Evolutionary conservation across 2,329 filamentous ascomycete species (phyloP).

Genomic region (Aspergillus sp.): DNA sequence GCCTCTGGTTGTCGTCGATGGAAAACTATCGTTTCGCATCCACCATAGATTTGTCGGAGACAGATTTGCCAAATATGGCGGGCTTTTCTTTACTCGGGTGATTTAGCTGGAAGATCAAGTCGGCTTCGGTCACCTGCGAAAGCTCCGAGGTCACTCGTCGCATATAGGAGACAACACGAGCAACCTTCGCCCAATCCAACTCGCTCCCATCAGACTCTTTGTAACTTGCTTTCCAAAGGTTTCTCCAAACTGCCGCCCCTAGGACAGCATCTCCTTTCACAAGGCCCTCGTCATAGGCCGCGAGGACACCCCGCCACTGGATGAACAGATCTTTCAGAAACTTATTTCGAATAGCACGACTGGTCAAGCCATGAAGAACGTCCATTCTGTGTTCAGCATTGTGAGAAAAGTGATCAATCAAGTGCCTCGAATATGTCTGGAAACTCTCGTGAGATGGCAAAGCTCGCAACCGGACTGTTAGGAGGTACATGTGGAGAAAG

Average conservation of each 20-base stretch:
- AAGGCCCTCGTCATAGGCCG: constrained; percentile 58
- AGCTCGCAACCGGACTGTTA: constrained; percentile 79
- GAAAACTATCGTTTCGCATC: constrained; percentile 26
- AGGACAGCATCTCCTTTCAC: constrained; percentile 49
- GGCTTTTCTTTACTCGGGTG: constrained; percentile 37
- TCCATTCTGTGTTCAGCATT: constrained; percentile 69
- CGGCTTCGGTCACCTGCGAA: constrained; percentile 54
- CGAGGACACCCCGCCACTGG: constrained; percentile 84
- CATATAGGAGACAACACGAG: constrained; percentile 63
- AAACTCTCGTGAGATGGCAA: constrained; percentile 66
- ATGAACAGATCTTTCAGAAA: constrained; percentile 84
- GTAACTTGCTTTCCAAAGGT: constrained; percentile 75
- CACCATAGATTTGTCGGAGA: constrained; percentile 40
- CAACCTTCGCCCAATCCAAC: constrained; percentile 61
- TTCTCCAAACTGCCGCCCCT: constrained; percentile 80
- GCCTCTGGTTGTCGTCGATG: neutral
- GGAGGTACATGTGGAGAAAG: constrained; percentile 92
- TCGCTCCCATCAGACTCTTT: constrained; percentile 42
- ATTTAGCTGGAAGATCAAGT: constrained; percentile 52
- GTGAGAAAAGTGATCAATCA: constrained; percentile 84
- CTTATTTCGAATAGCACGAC: constrained; percentile 56
- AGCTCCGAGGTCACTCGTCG: constrained; percentile 57
- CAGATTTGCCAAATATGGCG: constrained; percentile 34
- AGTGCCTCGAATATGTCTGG: constrained; percentile 79
- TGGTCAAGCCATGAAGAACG: constrained; percentile 48